Conservation (phyloP, 2,329 filamentous ascomycete species). For the Aspergillus udagawae region DNA sequence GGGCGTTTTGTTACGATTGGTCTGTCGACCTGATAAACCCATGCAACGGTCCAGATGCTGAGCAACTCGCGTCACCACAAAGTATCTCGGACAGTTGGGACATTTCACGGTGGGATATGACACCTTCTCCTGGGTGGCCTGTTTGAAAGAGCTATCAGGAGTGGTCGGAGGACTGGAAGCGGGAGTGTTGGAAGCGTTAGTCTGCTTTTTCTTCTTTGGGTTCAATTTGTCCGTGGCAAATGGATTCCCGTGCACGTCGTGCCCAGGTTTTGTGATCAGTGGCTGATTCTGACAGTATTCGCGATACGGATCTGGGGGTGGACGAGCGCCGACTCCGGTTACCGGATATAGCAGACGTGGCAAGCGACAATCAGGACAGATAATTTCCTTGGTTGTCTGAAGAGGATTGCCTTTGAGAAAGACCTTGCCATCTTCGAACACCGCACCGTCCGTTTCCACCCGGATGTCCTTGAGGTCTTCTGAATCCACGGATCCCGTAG, state of each 20-base stretch:
- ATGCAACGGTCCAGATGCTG: conserved; percentile 61
- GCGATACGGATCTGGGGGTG: conserved; percentile 46
- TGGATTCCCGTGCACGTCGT: conserved; percentile 58
- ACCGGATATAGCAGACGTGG: conserved; percentile 57
- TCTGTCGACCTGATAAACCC: conserved; percentile 53
- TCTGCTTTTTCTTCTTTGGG: conserved; percentile 43
- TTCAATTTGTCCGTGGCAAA: conserved; percentile 42
- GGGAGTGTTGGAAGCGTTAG: conserved; percentile 31
- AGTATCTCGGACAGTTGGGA: conserved; percentile 58
- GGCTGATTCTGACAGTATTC: conserved; percentile 60
- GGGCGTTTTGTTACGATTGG: conserved; percentile 43
- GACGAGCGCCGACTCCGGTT: conserved; percentile 47
- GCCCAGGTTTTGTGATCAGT: conserved; percentile 53
- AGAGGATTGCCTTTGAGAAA: conserved; percentile 56
- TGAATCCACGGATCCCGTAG: conserved; percentile 31
- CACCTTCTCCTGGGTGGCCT: conserved; percentile 25
- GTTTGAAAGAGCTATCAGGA: conserved; percentile 30
- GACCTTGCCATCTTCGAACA: conserved; percentile 51
- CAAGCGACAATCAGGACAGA: conserved; percentile 58
- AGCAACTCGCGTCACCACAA: conserved; percentile 58
- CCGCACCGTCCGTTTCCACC: conserved; percentile 49
- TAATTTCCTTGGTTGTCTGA: conserved; percentile 55
- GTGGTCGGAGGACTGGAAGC: conserved; percentile 33
- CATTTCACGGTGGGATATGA: conserved; percentile 47
- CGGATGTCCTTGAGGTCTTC: conserved; percentile 32